Evolutionary conservation across 208 protist genomes (phyloP), one percentile per base, ranked within the genome.

Genomic region (Herpetomonas tarakana): DNA sequence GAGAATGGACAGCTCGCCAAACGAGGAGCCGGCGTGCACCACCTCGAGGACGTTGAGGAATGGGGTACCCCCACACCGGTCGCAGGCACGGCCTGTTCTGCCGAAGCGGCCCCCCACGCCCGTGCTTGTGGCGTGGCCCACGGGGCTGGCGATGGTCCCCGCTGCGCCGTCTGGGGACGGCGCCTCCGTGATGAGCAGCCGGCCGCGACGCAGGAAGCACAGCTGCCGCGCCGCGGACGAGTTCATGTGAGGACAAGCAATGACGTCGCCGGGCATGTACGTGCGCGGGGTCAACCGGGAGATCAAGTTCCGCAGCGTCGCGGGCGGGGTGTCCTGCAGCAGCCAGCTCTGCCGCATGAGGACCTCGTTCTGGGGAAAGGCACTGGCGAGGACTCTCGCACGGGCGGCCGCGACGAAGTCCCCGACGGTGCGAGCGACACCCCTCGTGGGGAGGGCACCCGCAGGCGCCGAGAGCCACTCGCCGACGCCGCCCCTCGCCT

Each of bases 311-410:
- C 81, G 81, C 30, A 94, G 82, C 9, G 83, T 91, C 45, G 71
- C 63, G 19, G 79, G 66, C 14, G 88, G 82, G 14, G 82, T 83
- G 60, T 94, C 88, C 67, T 94, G 88, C 46, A 94, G 71, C 53
- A 94, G 74, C 88, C 88, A 94, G 66, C 88, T 94, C 74, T 94
- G 88, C 57, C 88, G 78, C 79, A 91, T 80, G 25, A 88, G 60
- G 35, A 89, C 55, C 67, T 91, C 88, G 55, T 81, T 90, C 41
- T 77, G 50, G 41, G 79, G 80, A 63, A 88, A 94, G 78, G 86
- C 74, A 29, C 63, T 72, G 46, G 76, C 67, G 39, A 94, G 71
- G 6, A 65, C 31, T 39, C 71, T 68, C 27, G 71, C 63, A n/a
- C 84, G 75, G 19, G 88, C 83, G 9, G 77, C 75, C 19, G 74